Percentiles rank a stretch among this genome's conserved stretches.
phyloP scores from a whole-genome alignment of 2,329 filamentous ascomycete species.

The Paecilomyces dactylethromorphus region DNA sequence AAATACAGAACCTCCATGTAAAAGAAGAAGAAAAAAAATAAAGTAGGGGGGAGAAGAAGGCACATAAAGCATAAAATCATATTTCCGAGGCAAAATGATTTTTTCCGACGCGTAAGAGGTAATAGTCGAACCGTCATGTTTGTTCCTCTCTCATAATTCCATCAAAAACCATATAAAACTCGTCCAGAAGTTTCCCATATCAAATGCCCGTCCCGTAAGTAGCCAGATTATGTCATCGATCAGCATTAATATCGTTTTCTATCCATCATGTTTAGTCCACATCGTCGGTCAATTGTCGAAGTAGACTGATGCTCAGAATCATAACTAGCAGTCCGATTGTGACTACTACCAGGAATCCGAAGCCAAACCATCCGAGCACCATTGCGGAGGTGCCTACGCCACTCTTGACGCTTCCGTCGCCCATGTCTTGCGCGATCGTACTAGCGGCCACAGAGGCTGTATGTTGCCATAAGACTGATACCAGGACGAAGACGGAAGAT shows the following conservation, averaged over 20 bases:
- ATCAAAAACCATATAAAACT: not conserved
- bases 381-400: conserved; percentile 93
- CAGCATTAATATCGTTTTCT: not conserved
- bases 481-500: conserved; percentile 58
- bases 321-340: conserved; percentile 92
- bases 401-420: conserved; percentile 78
- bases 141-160: not conserved
- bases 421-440: conserved; percentile 86
- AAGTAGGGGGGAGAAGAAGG: not conserved
- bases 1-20: not conserved
- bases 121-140: not conserved
- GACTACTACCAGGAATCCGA: conserved; percentile 86
- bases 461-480: conserved; percentile 60
- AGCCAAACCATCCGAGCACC: conserved; percentile 97
- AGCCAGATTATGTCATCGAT: not conserved
- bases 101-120: not conserved
- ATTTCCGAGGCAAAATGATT: not conserved
- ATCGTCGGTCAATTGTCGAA: conserved; percentile 54
- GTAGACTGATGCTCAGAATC: conserved; percentile 84
- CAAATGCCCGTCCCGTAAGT: not conserved
- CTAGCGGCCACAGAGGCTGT: conserved; percentile 94
- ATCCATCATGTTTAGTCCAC: conserved; percentile 10
- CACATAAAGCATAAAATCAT: not conserved
- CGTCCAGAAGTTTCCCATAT: not conserved
- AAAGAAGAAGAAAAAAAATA: not conserved